Evolutionary conservation across 108 stramenopile species (phyloP), one percentile per base, ranked within the genome.

Genomic region (Fistulifera pelliculosa): DNA sequence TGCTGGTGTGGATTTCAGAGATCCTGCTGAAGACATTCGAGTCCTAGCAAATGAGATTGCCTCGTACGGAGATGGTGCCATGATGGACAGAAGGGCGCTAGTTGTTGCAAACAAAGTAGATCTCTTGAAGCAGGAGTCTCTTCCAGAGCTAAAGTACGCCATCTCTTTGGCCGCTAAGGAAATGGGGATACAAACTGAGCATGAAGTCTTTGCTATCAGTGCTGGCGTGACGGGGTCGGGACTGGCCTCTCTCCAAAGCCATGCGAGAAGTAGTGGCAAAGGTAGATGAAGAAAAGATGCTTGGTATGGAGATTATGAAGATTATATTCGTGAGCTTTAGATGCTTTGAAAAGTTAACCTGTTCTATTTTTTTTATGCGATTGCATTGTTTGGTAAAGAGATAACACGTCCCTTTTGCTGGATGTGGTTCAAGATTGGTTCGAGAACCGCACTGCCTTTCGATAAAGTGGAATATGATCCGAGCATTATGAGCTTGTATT

Each of bases 101-200:
- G 74, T 94, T 39, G 69, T 86, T 50, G 88, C 86, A 28, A 94
- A 94, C 58, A 94, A 94, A 48, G 60, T 90, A 60, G 93, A 94
- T 59, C 71, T 94, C 26, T 50, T 86, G 26, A 48, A 69, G 16
- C 65, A 81, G 28, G 64, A 42, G 16, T 54, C 51, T 3, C 21
- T 45, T 19, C 16, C 16, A 8, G 72, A 85, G 19, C 60, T 83
- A 22, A 31, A 78, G n/a, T 52, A 52, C 49, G 71, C 66, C 21
- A 56, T 91, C 3, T 47, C 45, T 19, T 19, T 45, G 23, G 71
- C 65, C 1, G 84, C 69, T 21, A 60, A 75, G 26, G 82, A 83
- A 42, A 62, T 68, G 13, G 86, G 84, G 0, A 81, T 92, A 24
- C 56, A 35, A 49, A 71, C 71, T 31, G 71, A 80, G 24, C 67